Evolutionary conservation across 306 rosid species (phyloP), one percentile per base, ranked within the genome.

Genomic region (Ochetophila trinervis): DNA sequence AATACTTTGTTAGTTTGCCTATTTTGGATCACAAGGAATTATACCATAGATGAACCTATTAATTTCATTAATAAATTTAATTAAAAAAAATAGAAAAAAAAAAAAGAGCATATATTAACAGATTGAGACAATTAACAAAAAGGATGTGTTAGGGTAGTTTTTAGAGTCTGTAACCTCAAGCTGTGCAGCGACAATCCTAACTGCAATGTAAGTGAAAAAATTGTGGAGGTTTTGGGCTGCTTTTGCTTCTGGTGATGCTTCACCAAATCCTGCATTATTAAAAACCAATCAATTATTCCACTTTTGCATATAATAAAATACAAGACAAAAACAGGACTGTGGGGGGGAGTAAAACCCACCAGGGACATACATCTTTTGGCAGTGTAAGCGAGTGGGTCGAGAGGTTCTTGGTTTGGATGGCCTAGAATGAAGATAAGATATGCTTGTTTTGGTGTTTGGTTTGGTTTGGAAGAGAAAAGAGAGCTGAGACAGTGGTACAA

Each of bases 201-300:
- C 96, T 4, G 98, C 97, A 60, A 82, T 23, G 53, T 72, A 93
- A 72, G 89, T 93, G 78, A 93, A 93, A 91, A 93, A 93, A 55
- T 76, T 83, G 36, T 93, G 97, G 35, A 93, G 90, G 57, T 93
- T 81, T 7, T 67, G 73, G 53, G 98, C 96, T 57, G 88, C 98
- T 80, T 86, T 93, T 30, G 81, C 83, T 81, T 93, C 98, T 8
- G 98, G 97, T 15, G 97, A 87, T 36, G 96, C 96, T 81, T 89
- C 95, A 79, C 96, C 98, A 32, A 86, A 89, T 65, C 98, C 98
- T 89, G 82, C 73, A 72, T 63, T 63, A 17, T 57, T 63, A 17
- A 57, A 61, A 18, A 4, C 65, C 20, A 49, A 7, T 50, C 36
- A 49, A 24, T 63, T 15, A 24, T 63, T 15, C 30, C 48, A 20